phyloP scores from a whole-genome alignment of 1,284 basidiomycete genomes.

The Blastosporella zonata region DNA sequence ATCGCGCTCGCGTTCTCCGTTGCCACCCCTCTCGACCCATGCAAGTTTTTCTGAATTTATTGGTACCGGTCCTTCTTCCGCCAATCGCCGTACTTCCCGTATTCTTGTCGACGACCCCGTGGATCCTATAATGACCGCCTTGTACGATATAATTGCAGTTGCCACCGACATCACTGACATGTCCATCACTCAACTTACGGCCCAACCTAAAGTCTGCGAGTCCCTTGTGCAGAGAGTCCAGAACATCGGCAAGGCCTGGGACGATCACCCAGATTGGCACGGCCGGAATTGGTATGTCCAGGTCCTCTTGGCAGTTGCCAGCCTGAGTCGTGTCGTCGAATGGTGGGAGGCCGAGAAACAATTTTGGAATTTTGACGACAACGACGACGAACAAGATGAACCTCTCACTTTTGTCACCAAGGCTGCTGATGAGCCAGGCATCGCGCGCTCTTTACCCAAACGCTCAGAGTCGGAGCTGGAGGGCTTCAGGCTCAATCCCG shows the following conservation, averaged over 20 bases:
- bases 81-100: slow-evolving; percentile 69
- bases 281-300: slow-evolving; percentile 99
- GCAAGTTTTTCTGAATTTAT: slow-evolving; percentile 60
- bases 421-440: slow-evolving; percentile 58
- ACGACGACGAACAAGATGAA: slow-evolving; percentile 87
- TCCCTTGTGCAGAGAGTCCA: slow-evolving; percentile 89
- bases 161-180: slow-evolving; percentile 96
- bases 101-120: slow-evolving; percentile 76
- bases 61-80: slow-evolving; percentile 41
- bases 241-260: slow-evolving; percentile 91
- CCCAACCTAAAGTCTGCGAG: slow-evolving; percentile 82
- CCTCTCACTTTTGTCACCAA: slow-evolving; percentile 89
- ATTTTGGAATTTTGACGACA: slow-evolving; percentile 99
- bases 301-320: slow-evolving; percentile 93
- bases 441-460: slow-evolving; percentile 42
- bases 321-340: slow-evolving; percentile 93
- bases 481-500: slow-evolving; percentile 45
- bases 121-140: slow-evolving; percentile 85
- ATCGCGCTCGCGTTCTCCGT: slow-evolving; percentile 91
- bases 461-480: slow-evolving; percentile 44
- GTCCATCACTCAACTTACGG: slow-evolving; percentile 81
- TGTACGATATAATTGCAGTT: slow-evolving; percentile 91
- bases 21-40: slow-evolving; percentile 72
- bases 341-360: slow-evolving; percentile 99
- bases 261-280: slow-evolving; percentile 97